Evolutionary conservation across 768 basidiomycete species (phyloP), one percentile per base, ranked within the genome.

Genomic region (Phylloporus sp.): DNA sequence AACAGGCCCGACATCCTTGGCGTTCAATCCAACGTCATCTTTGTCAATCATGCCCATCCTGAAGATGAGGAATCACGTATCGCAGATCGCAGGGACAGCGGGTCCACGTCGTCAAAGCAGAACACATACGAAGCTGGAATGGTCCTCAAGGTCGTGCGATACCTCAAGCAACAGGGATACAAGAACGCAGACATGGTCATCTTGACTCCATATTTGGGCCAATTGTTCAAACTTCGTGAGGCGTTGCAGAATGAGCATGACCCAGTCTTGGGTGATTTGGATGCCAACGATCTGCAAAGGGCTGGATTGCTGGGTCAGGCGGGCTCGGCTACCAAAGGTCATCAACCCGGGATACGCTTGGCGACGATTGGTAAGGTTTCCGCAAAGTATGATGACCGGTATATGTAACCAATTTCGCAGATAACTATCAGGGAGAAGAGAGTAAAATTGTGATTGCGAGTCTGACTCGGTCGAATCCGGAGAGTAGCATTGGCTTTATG

Each of bases 361-460:
- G 80, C 84, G 1, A 88, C 86, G 0, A 86, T 88, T 8, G 86
- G 86, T 85, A 57, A 29, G 72, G 44, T 40, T 34, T 31, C 24
- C 16, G 11, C 8, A 26, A 6, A n/a, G 7, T 16, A 23, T 41
- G 3, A 15, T 1, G 6, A 23, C 9, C 6, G 8, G 31, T n/a
- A 28, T 9, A 16, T 47, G 4, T 41, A 26, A 56, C 46, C 18
- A 10, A 18, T 15, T 26, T 5, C 24, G 13, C 49, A 87, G 86
- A 88, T 54, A 88, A 88, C 58, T 88, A 86, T 55, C 86, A 88
- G 58, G 86, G 86, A 10, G 86, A 88, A 58, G 86, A 88, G 62
- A 81, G 82, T 35, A 75, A 87, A 27, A 81, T 88, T 34, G 82
- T 88, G 38, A 73, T 88, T 18, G 73, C 74, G 20, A 81, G 78